Conservation (phyloP, 2,329 filamentous ascomycete species). For the Sarocladium kiliense region DNA sequence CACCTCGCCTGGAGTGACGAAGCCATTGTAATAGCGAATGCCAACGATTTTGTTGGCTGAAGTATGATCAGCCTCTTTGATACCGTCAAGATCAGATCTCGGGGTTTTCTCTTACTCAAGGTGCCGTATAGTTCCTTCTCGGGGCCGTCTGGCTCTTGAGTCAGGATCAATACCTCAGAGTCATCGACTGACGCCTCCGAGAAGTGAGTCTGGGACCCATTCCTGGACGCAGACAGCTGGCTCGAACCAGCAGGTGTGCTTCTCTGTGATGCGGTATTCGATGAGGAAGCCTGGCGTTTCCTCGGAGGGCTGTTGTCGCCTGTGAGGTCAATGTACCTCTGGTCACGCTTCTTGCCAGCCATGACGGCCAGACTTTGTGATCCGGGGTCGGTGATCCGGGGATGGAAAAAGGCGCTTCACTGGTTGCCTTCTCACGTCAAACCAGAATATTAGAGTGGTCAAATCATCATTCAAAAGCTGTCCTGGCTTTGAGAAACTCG, state of each 20-base stretch:
- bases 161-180: slow-evolving; percentile 36
- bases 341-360: slow-evolving; percentile 27
- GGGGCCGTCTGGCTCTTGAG: slow-evolving; percentile 37
- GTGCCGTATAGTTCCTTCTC: slow-evolving; percentile 42
- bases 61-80: background rate
- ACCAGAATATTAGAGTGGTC: no score
- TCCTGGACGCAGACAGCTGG: background rate
- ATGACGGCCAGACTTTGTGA: background rate
- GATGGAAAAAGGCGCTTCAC: no score
- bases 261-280: slow-evolving; percentile 10
- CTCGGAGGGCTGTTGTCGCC: slow-evolving; percentile 24
- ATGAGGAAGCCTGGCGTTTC: slow-evolving; percentile 22
- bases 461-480: no score
- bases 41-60: slow-evolving; percentile 41
- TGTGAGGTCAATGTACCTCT: slow-evolving; percentile 36
- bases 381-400: background rate
- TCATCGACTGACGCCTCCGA: slow-evolving; percentile 19
- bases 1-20: slow-evolving; percentile 57
- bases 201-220: slow-evolving; percentile 9
- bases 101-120: slow-evolving; percentile 26
- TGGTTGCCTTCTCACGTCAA: no score
- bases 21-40: slow-evolving; percentile 56
- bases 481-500: no score
- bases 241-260: slow-evolving; percentile 18
- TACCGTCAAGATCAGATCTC: background rate